Evolutionary conservation across 2,329 filamentous ascomycete species (phyloP), one percentile per base, ranked within the genome.

Genomic region (Parascedosporium putredinis): DNA sequence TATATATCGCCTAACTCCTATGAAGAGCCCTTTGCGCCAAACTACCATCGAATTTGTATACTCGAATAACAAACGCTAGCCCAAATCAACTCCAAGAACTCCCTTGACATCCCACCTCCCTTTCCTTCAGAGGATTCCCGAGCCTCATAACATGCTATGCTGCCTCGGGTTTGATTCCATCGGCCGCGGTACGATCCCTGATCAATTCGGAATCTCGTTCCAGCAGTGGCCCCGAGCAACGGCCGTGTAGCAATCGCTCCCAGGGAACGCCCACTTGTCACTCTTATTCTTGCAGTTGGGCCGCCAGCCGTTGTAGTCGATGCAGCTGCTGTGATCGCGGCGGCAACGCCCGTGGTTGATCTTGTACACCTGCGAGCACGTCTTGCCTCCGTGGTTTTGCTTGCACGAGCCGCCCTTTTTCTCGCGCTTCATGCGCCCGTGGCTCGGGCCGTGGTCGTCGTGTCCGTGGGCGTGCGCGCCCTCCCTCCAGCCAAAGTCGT

Each of bases 401-500:
- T 43, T 44, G 50, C 50, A 51, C 5, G 50, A 51, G 16, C 50
- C 50, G 10, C 50, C 50, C 20, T 45, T 48, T 18, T 46, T 33
- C 45, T 34, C 45, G 5, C 50, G 34, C 22, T 36, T 45, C 18
- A 20, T 45, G 10, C 40, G 23, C n/a, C 34, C 29, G n/a, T 47
- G 40, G 10, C 20, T n/a, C 12, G 24, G 29, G 22, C 25, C 38
- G 23, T 51, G 16, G 36, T 47, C 34, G 22, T 40, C 50, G 24
- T 54, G 47, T 3, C 25, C n/a, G 33, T 55, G 53, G 16, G 16
- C 43, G 44, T 55, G 49, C 5, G 27, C 24, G 7, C 46, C 46
- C 38, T 52, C 50, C n/a, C 46, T 24, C 47, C 47, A 55, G 6
- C 53, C 53, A 51, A 55, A 53, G 44, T 55, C 50, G 29, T 55